A percentile compares a stretch with the other conserved stretches of the same genome.
These are phyloP conservation scores for Alternaria gansuensis DNA, from an alignment of 2,329 filamentous ascomycete genomes.

Conservation along the genomic window DNA sequence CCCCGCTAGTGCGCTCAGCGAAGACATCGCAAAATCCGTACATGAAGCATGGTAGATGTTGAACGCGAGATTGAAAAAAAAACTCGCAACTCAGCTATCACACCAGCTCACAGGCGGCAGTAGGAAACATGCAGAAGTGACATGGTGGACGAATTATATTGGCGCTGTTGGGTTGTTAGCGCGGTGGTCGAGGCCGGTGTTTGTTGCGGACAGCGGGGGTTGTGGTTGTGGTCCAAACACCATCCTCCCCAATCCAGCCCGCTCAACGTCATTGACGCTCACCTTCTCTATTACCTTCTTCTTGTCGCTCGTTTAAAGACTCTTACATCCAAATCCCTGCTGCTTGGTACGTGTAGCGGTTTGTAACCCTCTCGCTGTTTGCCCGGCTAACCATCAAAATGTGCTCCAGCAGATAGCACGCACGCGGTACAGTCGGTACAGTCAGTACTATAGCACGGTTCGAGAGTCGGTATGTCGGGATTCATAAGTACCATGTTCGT, in stretches of 20 bases:
- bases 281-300: slow-evolving; percentile 3
- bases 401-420: slow-evolving; percentile 34
- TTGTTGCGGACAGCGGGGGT: slow-evolving; percentile 25
- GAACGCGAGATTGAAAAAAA: background rate
- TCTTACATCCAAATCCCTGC: background rate
- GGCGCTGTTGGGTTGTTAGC: slow-evolving; percentile 25
- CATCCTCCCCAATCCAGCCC: slow-evolving; percentile 14
- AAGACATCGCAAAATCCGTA: background rate
- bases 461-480: slow-evolving; percentile 59
- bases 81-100: background rate
- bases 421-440: slow-evolving; percentile 19
- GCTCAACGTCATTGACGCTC: slow-evolving; percentile 20
- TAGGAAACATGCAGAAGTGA: background rate
- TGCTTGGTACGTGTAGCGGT: slow-evolving; percentile 6
- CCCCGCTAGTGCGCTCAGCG: background rate
- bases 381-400: slow-evolving; percentile 50
- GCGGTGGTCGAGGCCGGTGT: slow-evolving; percentile 24
- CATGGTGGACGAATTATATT: background rate
- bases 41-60: background rate
- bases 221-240: slow-evolving; percentile 27
- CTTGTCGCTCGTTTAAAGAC: slow-evolving; percentile 13
- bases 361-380: slow-evolving; percentile 29
- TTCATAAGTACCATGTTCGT: slow-evolving; percentile 86
- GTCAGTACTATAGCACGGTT: slow-evolving; percentile 29
- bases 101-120: background rate